Evolutionary conservation across 2,329 filamentous ascomycete species (phyloP), one percentile per base, ranked within the genome.

Genomic region (Sphaerostilbella broomeana): DNA sequence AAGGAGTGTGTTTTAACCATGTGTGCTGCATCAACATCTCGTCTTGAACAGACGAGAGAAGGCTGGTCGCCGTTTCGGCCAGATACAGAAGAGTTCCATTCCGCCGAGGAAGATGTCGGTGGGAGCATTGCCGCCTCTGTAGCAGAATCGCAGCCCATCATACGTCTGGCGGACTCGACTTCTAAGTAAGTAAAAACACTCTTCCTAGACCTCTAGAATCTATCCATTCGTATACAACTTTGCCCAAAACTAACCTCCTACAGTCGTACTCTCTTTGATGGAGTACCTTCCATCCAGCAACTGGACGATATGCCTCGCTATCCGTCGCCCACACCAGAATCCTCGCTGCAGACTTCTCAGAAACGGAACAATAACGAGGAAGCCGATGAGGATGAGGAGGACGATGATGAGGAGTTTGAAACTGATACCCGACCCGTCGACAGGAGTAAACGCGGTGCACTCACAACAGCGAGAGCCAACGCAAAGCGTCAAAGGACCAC

Each of bases 361-460:
- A 24, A 39, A n/a, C 22, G 24, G 2, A 19, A 34, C n/a, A 18
- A 40, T 6, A 24, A 28, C 9, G 30, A 24, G 5, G 26, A 24
- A 5, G 25, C 24, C 4, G 17, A 30, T n/a, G 29, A 25, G 5
- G 13, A 33, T 2, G 35, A 41, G 0, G 19, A 31, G 3, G 54
- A 59, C 0, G 47, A 50, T 3, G 53, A 51, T 6, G 50, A 53
- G 22, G 9, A 18, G 2, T 62, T 61, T 39, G 50, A 62, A 35
- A 53, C 46, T 4, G 57, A 60, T 24, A 39, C 32, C 11, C 53
- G 59, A 38, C 19, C 47, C 31, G 38, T 56, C 43, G 42, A 55
- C 47, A 37, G 54, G 47, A 31, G 50, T 41, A 46, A 52, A 34
- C 46, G 49, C 35, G 42, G 47, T 31, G n/a, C 41, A 10, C 26